Conservation (phyloP, 2,329 filamentous ascomycete species). For the Zymoseptoria tritici region DNA sequence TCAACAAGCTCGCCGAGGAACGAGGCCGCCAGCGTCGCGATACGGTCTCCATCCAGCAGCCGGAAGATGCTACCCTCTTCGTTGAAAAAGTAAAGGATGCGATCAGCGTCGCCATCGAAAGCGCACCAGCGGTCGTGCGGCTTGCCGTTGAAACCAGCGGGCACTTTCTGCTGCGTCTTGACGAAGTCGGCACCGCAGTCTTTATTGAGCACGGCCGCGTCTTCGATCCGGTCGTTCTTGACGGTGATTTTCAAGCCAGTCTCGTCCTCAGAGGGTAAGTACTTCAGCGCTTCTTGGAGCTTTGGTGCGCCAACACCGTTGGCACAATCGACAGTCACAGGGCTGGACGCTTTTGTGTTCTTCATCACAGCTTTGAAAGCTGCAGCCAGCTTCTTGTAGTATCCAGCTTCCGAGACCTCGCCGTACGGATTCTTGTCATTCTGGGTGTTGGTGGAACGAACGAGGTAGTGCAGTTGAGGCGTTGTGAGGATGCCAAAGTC, state of each 20-base stretch:
- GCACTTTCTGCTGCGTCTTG: slow-evolving; percentile 91
- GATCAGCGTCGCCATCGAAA: slow-evolving; percentile 90
- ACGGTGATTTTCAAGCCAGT: slow-evolving; percentile 69
- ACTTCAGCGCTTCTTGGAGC: slow-evolving; percentile 75
- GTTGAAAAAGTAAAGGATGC: slow-evolving; percentile 89
- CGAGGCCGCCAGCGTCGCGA: slow-evolving; percentile 85
- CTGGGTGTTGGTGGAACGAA: slow-evolving; percentile 87
- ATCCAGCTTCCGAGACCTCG: slow-evolving; percentile 78
- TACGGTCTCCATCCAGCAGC: slow-evolving; percentile 92
- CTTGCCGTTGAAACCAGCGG: slow-evolving; percentile 70
- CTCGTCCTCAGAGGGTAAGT: slow-evolving; percentile 60
- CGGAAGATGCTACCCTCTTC: slow-evolving; percentile 78
- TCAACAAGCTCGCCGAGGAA: slow-evolving; percentile 87
- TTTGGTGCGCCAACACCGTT: slow-evolving; percentile 96
- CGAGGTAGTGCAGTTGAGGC: slow-evolving; percentile 95
- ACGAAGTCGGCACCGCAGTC: slow-evolving; percentile 94
- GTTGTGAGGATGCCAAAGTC: slow-evolving; percentile 92
- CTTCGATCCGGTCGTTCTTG: slow-evolving; percentile 86
- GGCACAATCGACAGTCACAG: slow-evolving; percentile 83
- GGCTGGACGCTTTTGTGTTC: slow-evolving; percentile 64
- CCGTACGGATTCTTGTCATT: slow-evolving; percentile 83
- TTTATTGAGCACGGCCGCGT: slow-evolving; percentile 80
- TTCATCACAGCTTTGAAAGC: slow-evolving; percentile 81
- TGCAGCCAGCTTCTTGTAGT: slow-evolving; percentile 83
- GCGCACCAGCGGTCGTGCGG: slow-evolving; percentile 77